phyloP scores from a whole-genome alignment of 2,329 filamentous ascomycete species.

The Pseudohalonectria lignicola region DNA sequence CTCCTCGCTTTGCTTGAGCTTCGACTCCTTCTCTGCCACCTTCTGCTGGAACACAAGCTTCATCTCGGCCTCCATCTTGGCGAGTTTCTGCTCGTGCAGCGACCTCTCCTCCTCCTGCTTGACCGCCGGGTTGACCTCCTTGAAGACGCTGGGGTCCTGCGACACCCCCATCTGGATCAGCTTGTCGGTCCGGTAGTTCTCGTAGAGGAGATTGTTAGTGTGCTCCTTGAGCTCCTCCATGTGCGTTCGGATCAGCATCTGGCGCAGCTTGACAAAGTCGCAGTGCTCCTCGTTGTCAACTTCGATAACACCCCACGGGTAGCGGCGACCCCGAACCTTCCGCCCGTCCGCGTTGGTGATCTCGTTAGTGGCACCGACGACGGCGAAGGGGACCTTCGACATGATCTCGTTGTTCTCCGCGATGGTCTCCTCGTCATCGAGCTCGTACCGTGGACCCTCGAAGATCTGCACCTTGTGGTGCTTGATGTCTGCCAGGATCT shows the following conservation, averaged over 20 bases:
- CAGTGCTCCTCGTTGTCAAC: constrained; percentile 99
- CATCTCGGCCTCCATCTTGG: constrained; percentile 99
- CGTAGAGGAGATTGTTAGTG: constrained; percentile 97
- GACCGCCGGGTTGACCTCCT: constrained; percentile 99
- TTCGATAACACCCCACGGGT: constrained; percentile 98
- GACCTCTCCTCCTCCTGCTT: constrained; percentile 99
- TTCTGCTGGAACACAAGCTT: constrained; percentile 99
- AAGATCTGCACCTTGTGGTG: constrained; percentile 98
- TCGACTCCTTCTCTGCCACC: constrained; percentile 98
- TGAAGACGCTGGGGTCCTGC: constrained; percentile 98
- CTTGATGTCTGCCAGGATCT: constrained; percentile 96
- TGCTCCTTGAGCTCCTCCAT: constrained; percentile 99
- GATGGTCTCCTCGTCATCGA: constrained; percentile 98
- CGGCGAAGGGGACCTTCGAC: constrained; percentile 98
- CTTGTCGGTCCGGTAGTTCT: constrained; percentile 99
- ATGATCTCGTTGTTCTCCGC: constrained; percentile 99
- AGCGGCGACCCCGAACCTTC: constrained; percentile 89
- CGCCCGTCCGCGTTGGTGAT: constrained; percentile 85
- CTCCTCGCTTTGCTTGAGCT: constrained; percentile 98
- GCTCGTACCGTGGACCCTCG: constrained; percentile 94
- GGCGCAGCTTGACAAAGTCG: constrained; percentile 98
- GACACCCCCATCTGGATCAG: constrained; percentile 96
- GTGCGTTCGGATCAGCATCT: constrained; percentile 99
- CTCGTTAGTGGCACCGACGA: constrained; percentile 94
- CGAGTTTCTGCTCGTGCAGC: constrained; percentile 97